Percentiles rank a stretch among this genome's conserved stretches.
Conservation (phyloP, 805 yeast species). For the Saccharomycopsis capsularis region DNA sequence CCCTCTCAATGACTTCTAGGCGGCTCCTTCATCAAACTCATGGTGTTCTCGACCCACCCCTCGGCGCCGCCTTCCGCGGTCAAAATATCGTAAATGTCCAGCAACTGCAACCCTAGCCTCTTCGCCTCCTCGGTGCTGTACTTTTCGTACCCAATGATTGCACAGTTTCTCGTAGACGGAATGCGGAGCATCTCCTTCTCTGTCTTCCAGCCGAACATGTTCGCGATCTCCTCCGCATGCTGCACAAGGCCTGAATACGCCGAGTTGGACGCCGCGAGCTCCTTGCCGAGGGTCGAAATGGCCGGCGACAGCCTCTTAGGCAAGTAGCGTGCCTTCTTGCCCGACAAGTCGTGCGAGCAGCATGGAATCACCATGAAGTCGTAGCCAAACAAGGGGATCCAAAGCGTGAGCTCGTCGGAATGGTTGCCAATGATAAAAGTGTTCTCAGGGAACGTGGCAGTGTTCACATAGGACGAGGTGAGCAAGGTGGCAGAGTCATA, state of each 20-base stretch:
- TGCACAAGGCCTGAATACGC: conserved; percentile 83
- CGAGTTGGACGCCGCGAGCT: conserved; percentile 37
- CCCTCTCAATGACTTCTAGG: conserved; percentile 60
- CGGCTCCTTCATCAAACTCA: conserved; percentile 59
- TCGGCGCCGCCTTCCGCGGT: conserved; percentile 82
- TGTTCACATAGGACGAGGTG: conserved; percentile 47
- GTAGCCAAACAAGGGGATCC: conserved; percentile 84
- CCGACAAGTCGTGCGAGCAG: conserved; percentile 83
- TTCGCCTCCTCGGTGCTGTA: conserved; percentile 22
- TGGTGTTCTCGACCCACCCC: conserved; percentile 80
- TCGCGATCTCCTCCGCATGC: conserved; percentile 67
- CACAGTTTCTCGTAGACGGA: conserved; percentile 92
- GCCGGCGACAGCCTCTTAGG: conserved; percentile 31
- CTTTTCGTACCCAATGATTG: conserved; percentile 60
- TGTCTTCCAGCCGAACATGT: conserved; percentile 71
- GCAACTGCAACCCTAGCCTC: conserved; percentile 11
- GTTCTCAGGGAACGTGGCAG: conserved; percentile 58
- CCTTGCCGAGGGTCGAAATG: conserved; percentile 18
- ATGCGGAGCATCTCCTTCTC: conserved; percentile 84
- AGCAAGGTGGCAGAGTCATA: conserved; percentile 48
- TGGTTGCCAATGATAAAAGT: conserved; percentile 91
- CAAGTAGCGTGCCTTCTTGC: conserved; percentile 58
- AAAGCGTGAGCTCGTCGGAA: conserved; percentile 89
- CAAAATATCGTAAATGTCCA: conserved; percentile 50
- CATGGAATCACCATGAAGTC: conserved; percentile 94